Percentiles rank a stretch among this genome's conserved stretches.
These are phyloP conservation scores for Suillus paluster DNA, from an alignment of 768 basidiomycete species.

Conservation along the genomic window DNA sequence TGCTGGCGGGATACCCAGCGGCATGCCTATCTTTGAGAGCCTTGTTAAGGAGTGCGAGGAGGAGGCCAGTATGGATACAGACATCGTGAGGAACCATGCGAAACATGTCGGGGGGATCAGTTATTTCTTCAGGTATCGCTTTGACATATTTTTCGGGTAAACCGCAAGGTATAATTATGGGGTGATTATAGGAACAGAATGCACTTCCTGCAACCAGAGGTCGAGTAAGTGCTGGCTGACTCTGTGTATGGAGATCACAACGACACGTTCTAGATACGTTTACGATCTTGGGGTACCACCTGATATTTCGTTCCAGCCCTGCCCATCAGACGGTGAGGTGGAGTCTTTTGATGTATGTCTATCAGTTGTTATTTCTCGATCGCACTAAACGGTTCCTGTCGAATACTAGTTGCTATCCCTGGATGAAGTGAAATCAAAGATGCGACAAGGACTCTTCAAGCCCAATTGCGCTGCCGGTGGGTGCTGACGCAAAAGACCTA, in stretches of 20 bases:
- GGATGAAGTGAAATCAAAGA: conserved; percentile 60
- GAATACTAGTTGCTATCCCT: conserved; percentile 69
- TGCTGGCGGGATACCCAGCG: conserved; percentile 90
- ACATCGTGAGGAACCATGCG: conserved; percentile 62
- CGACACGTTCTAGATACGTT: conserved; percentile 58
- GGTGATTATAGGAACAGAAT: conserved; percentile 51
- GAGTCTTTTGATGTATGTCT: conserved; percentile 83
- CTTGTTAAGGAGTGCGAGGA: conserved; percentile 93
- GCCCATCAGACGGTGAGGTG: conserved; percentile 90
- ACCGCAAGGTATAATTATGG: conserved; percentile 32
- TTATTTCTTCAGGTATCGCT: conserved; percentile 73
- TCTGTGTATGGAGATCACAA: conserved; percentile 1
- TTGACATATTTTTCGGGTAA: not conserved
- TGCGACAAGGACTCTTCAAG: conserved; percentile 83
- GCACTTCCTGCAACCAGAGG: conserved; percentile 81
- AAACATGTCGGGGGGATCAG: conserved; percentile 71
- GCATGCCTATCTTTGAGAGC: conserved; percentile 70
- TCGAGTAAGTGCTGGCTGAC: conserved; percentile 59
- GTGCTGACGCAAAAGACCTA: conserved; percentile 22
- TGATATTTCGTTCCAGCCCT: conserved; percentile 57
- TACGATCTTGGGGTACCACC: conserved; percentile 81
- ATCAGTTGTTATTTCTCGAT: not conserved
- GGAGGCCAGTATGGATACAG: conserved; percentile 81
- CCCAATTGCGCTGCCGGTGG: conserved; percentile 87
- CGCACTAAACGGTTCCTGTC: not conserved